Evolutionary conservation across 352 stramenopile species (phyloP), one percentile per base, ranked within the genome.

Genomic region (Pythium aquatile): DNA sequence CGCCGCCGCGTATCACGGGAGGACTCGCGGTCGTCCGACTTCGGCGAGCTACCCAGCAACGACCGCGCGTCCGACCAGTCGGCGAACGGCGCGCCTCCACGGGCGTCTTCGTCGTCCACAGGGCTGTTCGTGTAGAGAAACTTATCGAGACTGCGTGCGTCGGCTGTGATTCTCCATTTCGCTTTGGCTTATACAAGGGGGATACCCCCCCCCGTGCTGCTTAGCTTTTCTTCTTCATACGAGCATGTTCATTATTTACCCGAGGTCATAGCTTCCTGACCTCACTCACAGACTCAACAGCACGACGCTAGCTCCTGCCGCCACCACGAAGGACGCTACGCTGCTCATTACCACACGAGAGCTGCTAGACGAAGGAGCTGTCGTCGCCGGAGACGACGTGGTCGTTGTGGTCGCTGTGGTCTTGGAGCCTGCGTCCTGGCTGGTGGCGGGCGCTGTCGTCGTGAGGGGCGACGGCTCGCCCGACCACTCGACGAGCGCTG

Each of bases 11-110:
- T 70, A n/a, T 91, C 85, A 42, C 76, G 83, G n/a, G 80, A 91
- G 66, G 80, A 93, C 58, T 90, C 83, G 39, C 83, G 85, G 35
- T 54, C 79, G 11, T 90, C 83, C 0, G 82, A 94, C 61, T 94
- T 75, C 55, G 65, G 72, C 32, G 76, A 63, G 3, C 1, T 26
- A 2, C 35, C 40, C 55, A 37, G n/a, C 14, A 58, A 37, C 55
- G 37, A 60, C 9, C 54, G 61, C 5, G 26, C 13, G 3, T 68
- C 54, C 44, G 55, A 64, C 39, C 52, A 63, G n/a, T 56, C 57
- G 44, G 40, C 20, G 8, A 56, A 40, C 20, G 58, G 29, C 26
- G 28, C 26, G 39, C 17, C 16, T 7, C 20, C 33, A 17, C 57
- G 42, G 7, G 39, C 33, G 29, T 16, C 37, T 11, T 58, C 64